Evolutionary conservation across 192 early-diverging fungal genomes (phyloP).

Genomic region (Entophlyctis helioformis): DNA sequence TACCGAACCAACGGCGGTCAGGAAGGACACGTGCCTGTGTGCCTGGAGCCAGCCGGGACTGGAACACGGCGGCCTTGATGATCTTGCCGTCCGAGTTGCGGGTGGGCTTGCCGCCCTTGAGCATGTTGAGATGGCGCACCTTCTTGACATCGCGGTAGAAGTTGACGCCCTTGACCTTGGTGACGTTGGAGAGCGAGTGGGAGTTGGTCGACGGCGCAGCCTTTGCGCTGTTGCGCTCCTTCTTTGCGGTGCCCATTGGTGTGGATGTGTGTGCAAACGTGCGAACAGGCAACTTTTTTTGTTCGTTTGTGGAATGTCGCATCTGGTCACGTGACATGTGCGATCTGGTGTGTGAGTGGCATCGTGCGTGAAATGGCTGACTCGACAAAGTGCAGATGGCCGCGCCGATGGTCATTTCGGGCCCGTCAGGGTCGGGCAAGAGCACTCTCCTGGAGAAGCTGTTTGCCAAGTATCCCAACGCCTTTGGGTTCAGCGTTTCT

Average conservation of each 20-base stretch:
- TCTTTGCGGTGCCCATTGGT: constrained; percentile 28
- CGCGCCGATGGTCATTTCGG: constrained; percentile 5
- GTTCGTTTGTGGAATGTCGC: no score
- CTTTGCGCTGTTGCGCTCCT: constrained; percentile 23
- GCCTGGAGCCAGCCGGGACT: constrained; percentile 56
- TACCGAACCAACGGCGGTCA: constrained; percentile 95
- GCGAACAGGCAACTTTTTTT: no score
- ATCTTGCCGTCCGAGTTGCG: constrained; percentile 81
- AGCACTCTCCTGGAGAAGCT: constrained; percentile 4
- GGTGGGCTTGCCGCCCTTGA: constrained; percentile 74
- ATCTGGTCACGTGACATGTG: no score
- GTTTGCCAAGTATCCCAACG: constrained; percentile 62
- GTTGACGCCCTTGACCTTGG: constrained; percentile 86
- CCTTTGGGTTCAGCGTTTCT: constrained; percentile 87
- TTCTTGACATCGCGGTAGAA: constrained; percentile 97
- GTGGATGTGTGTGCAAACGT: no score
- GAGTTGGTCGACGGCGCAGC: no score
- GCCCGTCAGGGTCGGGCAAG: constrained; percentile 4
- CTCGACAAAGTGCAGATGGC: no score
- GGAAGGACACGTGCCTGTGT: constrained; percentile 76
- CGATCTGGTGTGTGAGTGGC: no score
- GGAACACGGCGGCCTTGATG: constrained; percentile 83
- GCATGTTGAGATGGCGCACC: constrained; percentile 84
- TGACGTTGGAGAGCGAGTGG: constrained; percentile 32
- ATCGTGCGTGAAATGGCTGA: no score